Base-by-base conservation (phyloP, 352 stramenopile genomes). In the Peronospora belbahrii region DNA sequence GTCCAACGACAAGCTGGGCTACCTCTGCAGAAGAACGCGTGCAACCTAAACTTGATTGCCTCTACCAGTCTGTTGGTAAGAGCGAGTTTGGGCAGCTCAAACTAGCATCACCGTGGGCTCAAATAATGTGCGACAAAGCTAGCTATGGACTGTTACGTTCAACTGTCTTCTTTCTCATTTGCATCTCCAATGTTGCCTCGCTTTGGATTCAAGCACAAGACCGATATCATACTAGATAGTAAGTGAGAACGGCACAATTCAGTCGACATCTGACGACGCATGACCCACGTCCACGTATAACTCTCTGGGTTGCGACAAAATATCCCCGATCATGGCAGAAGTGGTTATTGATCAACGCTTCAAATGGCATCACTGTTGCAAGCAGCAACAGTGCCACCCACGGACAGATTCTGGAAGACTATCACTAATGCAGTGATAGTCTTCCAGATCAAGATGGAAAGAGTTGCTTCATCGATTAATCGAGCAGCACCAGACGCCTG, bases 161-260 rank as follows among this genome's bases (percentile, higher is more conserved):
- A 0, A 48, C 23, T 4, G 1, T 52, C 38, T 8, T 54, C 49
- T 1, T 53, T 34, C 7, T 49, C 36, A 9, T 41, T 38, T 40
- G n/a, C 35, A 7, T 42, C 37, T 34, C n/a, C n/a, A n/a, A n/a
- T n/a, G n/a, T n/a, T n/a, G n/a, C n/a, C n/a, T n/a, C n/a, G n/a
- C n/a, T n/a, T n/a, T n/a, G n/a, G n/a, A n/a, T n/a, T n/a, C n/a
- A n/a, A n/a, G n/a, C n/a, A n/a, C n/a, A n/a, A n/a, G n/a, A 6
- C 70, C 71, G 15, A 52, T 60, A 22, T 85, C 80, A 44, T 76
- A 82, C 33, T 70, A 85, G 3, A 84, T 62, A n/a, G 84, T 64
- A 7, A 85, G 42, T 10, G 27, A 36, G 28, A 64, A 85, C 1
- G 57, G 55, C 17, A 56, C 9, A 4, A 78, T 42, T n/a, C 60